Base-by-base conservation (phyloP, 805 yeast genomes). In the Isabelozyma rhagii region DNA sequence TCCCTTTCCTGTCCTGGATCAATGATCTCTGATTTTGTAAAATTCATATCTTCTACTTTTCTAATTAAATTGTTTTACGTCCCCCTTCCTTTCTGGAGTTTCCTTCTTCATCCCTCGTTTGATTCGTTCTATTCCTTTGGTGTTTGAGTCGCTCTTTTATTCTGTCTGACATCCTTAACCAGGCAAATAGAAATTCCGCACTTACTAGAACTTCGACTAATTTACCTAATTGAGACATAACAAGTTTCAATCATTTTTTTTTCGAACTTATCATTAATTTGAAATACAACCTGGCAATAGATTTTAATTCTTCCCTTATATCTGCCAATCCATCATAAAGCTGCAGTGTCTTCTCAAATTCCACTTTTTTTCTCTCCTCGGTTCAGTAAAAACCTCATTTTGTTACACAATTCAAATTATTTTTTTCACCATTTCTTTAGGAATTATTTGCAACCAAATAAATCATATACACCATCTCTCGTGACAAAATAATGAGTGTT, bases 401-500 rank as follows among this genome's bases (percentile, higher is more conserved):
- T 17, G 18, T 28, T 17, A 29, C 40, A 14, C 27, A 14, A 43
- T 18, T 21, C n/a, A 3, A 36, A 43, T 29, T 43, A 18, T n/a
- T 43, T 27, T 39, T 40, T 11, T 39, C 25, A 17, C 10, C 34
- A 10, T 29, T 10, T 8, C 7, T 13, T n/a, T 6, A 17, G 43
- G 42, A 18, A 13, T 31, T 17, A 36, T 50, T 47, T 50, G 48
- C 53, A 50, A 43, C 50, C 50, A 48, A 44, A 34, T 39, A 34
- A 36, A 28, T 44, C 41, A 13, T 31, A 28, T 11, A 14, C 25
- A 31, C 21, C 41, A 31, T 31, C 28, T 15, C 34, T 39, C 21
- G 46, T 41, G 36, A 31, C 21, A 41, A 39, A 28, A 58, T 41
- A 55, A 64, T 71, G 75, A 69, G 72, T 58, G 63, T 70, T 47